phyloP scores from a whole-genome alignment of 2,329 filamentous ascomycete genomes.

The Trichoderma atrobrunneum region DNA sequence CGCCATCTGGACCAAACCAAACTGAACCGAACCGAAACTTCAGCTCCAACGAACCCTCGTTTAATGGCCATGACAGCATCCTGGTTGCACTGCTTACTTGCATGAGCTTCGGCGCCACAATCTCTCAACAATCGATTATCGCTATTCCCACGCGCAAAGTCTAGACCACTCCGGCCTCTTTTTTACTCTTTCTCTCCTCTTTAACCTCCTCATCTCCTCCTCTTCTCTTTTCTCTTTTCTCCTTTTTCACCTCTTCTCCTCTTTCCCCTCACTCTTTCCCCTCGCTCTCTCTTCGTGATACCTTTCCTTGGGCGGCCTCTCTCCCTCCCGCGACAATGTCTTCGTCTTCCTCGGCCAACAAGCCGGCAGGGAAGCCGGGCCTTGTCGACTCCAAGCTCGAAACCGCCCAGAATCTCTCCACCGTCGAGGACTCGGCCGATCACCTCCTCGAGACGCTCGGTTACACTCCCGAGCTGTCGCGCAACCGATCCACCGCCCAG shows the following conservation, averaged over 20 bases:
- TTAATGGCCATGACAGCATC: slow-evolving; percentile 4
- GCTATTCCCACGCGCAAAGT: background rate
- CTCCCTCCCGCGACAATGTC: background rate
- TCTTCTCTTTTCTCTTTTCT: background rate
- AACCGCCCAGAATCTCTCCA: slow-evolving; percentile 24
- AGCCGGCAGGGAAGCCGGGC: slow-evolving; percentile 26
- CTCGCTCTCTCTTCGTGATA: background rate
- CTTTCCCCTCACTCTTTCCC: background rate
- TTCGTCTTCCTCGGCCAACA: slow-evolving; percentile 22
- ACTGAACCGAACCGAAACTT: background rate
- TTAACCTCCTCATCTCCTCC: background rate
- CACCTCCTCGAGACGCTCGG: slow-evolving; percentile 62
- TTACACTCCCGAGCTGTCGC: slow-evolving; percentile 63
- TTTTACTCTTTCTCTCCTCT: background rate
- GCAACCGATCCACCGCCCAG: slow-evolving; percentile 65
- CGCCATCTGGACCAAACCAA: background rate
- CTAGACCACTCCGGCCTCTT: background rate
- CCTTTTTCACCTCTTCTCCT: background rate
- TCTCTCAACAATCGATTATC: slow-evolving; percentile 10
- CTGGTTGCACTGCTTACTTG: slow-evolving; percentile 16
- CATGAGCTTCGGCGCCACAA: slow-evolving; percentile 11
- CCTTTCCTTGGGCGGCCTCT: background rate
- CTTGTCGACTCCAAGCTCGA: slow-evolving; percentile 31
- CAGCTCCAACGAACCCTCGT: background rate
- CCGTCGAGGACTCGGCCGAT: slow-evolving; percentile 50